Base-by-base conservation (phyloP, 345 rosid species). In the Rhodamnia argentea region DNA sequence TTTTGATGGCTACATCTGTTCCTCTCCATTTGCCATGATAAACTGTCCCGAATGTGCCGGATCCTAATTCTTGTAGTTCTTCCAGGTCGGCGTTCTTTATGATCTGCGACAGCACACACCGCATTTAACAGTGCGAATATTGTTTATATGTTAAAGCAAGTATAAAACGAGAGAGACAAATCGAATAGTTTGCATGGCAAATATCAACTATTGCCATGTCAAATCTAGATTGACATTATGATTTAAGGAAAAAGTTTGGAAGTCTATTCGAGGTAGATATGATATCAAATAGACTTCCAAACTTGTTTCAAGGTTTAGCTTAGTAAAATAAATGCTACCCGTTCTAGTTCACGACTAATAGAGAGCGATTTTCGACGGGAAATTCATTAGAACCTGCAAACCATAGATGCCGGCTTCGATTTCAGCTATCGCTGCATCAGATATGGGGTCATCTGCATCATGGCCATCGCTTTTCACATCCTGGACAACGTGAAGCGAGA, bases 21-120 rank as follows among this genome's bases (percentile, higher is more conserved):
- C 99, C 99, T 88, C 98, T 94, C 98, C 99, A 97, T 87, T 95
- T 97, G 83, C 97, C 99, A 85, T 92, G 89, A 87, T 93, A 95
- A 47, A 97, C 98, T 32, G 98, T 95, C 89, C 98, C 98, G 88
- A 92, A 97, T 83, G 98, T 97, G 51, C 99, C 99, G 1, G 98
- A 95, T 58, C 99, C 99, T 44, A 97, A 89, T 90, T 97, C 99
- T 64, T 88, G 89, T 75, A 93, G 85, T 85, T 97, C 99, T 94
- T 97, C 98, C 70, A 97, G 91, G 87, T 97, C 98, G 18, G 88
- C 85, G 86, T 96, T 87, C 89, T 92, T 96, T 56, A 97, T 94
- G n/a, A 93, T 94, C 97, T 97, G 91, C 59, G 62, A 74, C 81
- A 37, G 2, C 1, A 70, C 47, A 37, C 47, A 9, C 47, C 0